Base-by-base conservation (phyloP, 2,329 filamentous ascomycete genomes). In the Paraphaeosphaeria minitans region DNA sequence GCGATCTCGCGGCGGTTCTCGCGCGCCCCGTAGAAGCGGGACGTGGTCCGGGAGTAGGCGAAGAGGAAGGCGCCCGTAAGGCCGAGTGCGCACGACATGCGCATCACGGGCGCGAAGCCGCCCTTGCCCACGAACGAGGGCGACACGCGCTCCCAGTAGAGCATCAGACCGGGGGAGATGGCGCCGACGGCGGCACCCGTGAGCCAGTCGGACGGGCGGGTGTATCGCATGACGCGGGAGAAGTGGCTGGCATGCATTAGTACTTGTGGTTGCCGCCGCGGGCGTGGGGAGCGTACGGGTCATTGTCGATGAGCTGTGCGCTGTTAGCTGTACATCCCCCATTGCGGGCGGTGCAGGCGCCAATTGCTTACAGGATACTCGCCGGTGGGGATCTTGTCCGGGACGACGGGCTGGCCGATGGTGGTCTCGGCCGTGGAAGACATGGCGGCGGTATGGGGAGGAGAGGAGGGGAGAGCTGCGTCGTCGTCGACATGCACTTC, bases 1-100 rank as follows among this genome's bases (percentile, higher is more conserved):
- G 97, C 90, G 58, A 95, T 83, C 79, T 99, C 95, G 70, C 95
- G 89, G 55, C 89, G 81, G 81, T 99, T 99, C 80, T 99, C 95
- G 49, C 86, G 89, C 79, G 93, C 92, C 71, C 95, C 95, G 81
- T 97, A 98, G 81, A 99, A 98, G 66, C 95, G 91, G 73, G 94
- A 93, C 3, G 55, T 46, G 22, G 29, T 51, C 16, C 33, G n/a
- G 22, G 21, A 31, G 47, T 37, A 33, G 48, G 85, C 89, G 75
- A 91, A 87, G 66, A 97, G 81, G 77, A 97, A 93, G 53, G 92
- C 93, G 47, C 91, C 93, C 27, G 87, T 80, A 10, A 90, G 66
- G 57, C 92, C 92, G 64, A 98, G 81, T 45, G 86, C 87, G 59
- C 87, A 87, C 42, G 87, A 85, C 45, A 97, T 80, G 58, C 95